Percentiles rank a stretch among this genome's conserved stretches.
Evolutionary conservation across 179 eudicot species (phyloP).

Genomic region (Corrigiola litoralis): DNA sequence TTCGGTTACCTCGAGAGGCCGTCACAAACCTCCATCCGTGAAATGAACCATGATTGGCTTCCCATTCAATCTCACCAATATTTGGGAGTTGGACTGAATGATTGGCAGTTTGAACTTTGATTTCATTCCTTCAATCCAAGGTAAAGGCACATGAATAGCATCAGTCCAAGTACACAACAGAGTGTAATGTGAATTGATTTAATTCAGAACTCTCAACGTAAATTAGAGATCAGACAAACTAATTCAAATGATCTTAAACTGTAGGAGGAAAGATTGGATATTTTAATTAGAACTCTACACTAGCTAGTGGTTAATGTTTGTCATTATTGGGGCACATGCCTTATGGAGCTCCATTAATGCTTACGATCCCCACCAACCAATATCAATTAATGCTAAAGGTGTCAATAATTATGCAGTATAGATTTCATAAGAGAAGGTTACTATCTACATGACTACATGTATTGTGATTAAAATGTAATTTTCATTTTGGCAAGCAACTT

Average conservation of each 20-base stretch:
- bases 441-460: background rate
- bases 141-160: constrained; percentile 2
- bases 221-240: background rate
- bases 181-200: background rate
- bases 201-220: background rate
- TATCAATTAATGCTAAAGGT: constrained; percentile 15
- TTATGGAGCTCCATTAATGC: constrained; percentile 30
- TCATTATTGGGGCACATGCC: constrained; percentile 32
- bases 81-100: background rate
- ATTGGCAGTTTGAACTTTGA: too few relatives aligned
- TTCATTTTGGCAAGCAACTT: background rate
- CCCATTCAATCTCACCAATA: background rate
- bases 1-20: too few relatives aligned
- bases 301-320: constrained; percentile 23
- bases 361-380: constrained; percentile 26
- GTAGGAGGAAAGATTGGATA: background rate
- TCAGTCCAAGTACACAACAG: background rate
- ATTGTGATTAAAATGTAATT: background rate
- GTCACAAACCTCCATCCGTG: too few relatives aligned
- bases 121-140: background rate
- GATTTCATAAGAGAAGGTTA: background rate
- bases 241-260: too few relatives aligned
- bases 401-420: background rate
- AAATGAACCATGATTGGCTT: too few relatives aligned
- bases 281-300: background rate